Evolutionary conservation across 495 filamentous ascomycete species (phyloP), one percentile per base, ranked within the genome.

Genomic region (Extremus antarcticus): DNA sequence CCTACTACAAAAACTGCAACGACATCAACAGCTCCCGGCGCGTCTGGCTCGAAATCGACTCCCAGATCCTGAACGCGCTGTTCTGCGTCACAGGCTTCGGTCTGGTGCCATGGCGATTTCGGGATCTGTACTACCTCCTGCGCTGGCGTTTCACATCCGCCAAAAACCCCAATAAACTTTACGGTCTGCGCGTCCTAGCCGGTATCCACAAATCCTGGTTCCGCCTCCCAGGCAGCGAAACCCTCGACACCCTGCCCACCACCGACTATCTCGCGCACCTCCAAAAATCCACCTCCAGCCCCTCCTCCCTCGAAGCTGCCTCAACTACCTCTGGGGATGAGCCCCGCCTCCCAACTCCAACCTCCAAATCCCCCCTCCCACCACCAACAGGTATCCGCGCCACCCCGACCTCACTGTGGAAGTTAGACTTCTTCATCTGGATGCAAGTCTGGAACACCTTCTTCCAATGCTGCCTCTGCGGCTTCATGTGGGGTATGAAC

Each of bases 31-130:
- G 83, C 0, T 78, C 84, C 0, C 77, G 87, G 3, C 71, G 83
- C 16, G 80, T 84, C 53, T 94, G 89, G 89, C 81, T 94, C 54
- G 88, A 94, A 64, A 86, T 81, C 59, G 85, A 87, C 65, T 86
- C 84, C 3, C 88, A 95, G 63, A 85, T 94, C 56, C 74, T 94
- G 17, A 95, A 97, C 59, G 85, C 74, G 0, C 78, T 94, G 0
- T 94, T 95, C 76, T 91, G 88, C 71, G 81, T 94, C 2, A 88
- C 88, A 2, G 87, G 84, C 3, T 90, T 91, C 57, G 88, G 89
- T 0, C 76, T 92, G 7, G 82, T 84, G 3, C 88, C 89, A 0
- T 95, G 89, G 89, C 75, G 88, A 16, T 84, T 92, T 62, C 76
- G 88, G 0, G 89, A 95, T 63, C 69, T 84, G 13, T 94, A 80